Evolutionary conservation across 495 filamentous ascomycete species (phyloP).

Genomic region (Podospora pseudopauciseta): DNA sequence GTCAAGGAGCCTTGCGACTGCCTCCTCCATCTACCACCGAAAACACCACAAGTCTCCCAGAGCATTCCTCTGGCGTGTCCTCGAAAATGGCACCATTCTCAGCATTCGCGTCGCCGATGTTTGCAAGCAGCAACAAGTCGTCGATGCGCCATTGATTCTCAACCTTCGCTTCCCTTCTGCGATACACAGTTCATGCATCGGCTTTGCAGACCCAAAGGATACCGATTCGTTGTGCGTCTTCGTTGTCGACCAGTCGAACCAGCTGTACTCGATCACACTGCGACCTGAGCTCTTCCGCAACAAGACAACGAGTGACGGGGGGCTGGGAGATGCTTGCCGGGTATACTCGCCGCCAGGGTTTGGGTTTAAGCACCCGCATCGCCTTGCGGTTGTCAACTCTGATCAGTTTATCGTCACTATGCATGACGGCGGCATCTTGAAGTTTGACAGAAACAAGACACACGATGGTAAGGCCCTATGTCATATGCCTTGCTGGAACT

Average conservation of each 20-base stretch:
- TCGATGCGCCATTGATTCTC: constrained; percentile 68
- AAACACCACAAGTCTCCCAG: constrained; percentile 68
- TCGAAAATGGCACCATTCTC: constrained; percentile 74
- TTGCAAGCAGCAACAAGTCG: constrained; percentile 60
- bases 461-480: constrained; percentile 57
- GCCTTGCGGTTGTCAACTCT: constrained; percentile 67
- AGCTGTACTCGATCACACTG: constrained; percentile 75
- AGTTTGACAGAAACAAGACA: constrained; percentile 61
- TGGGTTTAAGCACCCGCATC: constrained; percentile 73
- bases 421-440: constrained; percentile 76
- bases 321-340: constrained; percentile 73
- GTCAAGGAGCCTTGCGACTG: constrained; percentile 65
- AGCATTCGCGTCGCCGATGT: constrained; percentile 82
- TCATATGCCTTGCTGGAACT: not conserved
- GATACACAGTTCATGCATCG: constrained; percentile 71
- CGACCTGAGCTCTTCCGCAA: constrained; percentile 77
- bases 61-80: constrained; percentile 83
- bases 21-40: constrained; percentile 82
- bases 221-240: constrained; percentile 76
- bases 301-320: constrained; percentile 61
- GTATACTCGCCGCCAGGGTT: constrained; percentile 65
- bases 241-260: constrained; percentile 70
- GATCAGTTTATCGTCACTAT: constrained; percentile 75
- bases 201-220: constrained; percentile 72
- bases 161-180: constrained; percentile 69